Conservation (phyloP, 108 stramenopile genomes). For the Fragilariopsis cylindrus region DNA sequence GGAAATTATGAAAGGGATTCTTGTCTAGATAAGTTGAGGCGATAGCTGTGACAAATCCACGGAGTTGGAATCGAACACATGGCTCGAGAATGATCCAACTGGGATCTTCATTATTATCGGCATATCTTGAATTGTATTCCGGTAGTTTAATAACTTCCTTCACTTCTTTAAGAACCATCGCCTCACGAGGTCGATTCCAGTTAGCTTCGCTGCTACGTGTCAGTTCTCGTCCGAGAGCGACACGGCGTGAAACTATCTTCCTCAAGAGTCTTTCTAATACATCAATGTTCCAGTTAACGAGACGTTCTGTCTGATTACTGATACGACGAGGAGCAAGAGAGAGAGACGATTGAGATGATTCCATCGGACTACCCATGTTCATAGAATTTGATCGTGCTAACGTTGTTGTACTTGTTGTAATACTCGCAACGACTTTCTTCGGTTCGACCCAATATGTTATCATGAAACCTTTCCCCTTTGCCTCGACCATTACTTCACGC, state of each 20-base stretch:
- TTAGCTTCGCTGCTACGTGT: constrained; percentile 7
- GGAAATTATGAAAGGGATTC: constrained; percentile 46
- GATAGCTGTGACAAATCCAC: constrained; percentile 36
- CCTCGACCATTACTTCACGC: constrained; percentile 40
- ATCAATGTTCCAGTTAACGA: constrained; percentile 44
- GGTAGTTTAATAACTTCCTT: constrained; percentile 34
- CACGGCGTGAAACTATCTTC: constrained; percentile 17
- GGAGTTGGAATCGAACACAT: constrained; percentile 40
- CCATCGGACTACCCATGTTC: no score
- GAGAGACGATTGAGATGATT: no score
- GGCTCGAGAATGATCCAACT: constrained; percentile 28
- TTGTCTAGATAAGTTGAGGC: constrained; percentile 40
- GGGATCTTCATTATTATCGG: constrained; percentile 9
- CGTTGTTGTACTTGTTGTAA: no score
- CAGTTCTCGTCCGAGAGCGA: constrained; percentile 7
- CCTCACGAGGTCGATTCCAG: constrained; percentile 14
- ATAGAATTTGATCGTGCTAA: no score
- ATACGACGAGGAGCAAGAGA: constrained; percentile 7
- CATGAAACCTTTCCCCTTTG: constrained; percentile 70
- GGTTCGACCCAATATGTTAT: constrained; percentile 55
- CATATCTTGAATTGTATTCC: constrained; percentile 13
- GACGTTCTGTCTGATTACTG: constrained; percentile 10
- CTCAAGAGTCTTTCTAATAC: constrained; percentile 28
- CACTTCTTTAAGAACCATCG: constrained; percentile 33
- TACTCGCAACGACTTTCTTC: not conserved